These are phyloP conservation scores for Tothia fuscella DNA, from an alignment of 2,329 filamentous ascomycete species.

Conservation along the genomic window DNA sequence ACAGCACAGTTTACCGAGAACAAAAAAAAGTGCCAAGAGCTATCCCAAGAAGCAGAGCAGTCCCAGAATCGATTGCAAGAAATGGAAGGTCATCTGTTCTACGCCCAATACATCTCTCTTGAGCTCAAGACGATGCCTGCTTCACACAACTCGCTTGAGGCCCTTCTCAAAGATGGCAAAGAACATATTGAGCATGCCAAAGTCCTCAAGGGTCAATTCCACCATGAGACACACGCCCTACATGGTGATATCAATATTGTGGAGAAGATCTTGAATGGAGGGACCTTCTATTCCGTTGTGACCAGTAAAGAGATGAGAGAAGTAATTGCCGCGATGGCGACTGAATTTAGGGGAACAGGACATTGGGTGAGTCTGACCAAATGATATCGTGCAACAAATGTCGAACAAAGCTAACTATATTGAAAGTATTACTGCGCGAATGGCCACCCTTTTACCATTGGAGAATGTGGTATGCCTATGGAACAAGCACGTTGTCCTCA, in stretches of 20 bases:
- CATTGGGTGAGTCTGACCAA: slow-evolving; percentile 30
- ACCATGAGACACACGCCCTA: slow-evolving; percentile 23
- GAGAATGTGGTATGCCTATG: slow-evolving; percentile 57
- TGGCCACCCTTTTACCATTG: slow-evolving; percentile 44
- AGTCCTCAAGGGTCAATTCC: slow-evolving; percentile 16
- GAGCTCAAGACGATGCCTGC: slow-evolving; percentile 21
- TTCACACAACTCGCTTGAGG: slow-evolving; percentile 10
- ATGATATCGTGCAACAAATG: neutral
- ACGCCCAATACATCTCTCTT: slow-evolving; percentile 37
- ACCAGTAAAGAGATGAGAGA: slow-evolving; percentile 31
- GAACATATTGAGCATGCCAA: slow-evolving; percentile 19
- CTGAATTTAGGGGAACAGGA: slow-evolving; percentile 33
- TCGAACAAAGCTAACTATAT: slow-evolving; percentile 13
- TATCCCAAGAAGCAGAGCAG: slow-evolving; percentile 29
- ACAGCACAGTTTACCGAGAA: slow-evolving; percentile 23
- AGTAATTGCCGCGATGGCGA: slow-evolving; percentile 38
- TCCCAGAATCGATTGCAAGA: slow-evolving; percentile 31
- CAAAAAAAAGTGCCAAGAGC: slow-evolving; percentile 26
- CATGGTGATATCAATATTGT: slow-evolving; percentile 35
- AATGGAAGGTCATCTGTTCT: slow-evolving; percentile 40
- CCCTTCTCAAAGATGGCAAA: slow-evolving; percentile 12
- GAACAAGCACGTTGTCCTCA: slow-evolving; percentile 49
- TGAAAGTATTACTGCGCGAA: slow-evolving; percentile 28
- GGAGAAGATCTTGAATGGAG: slow-evolving; percentile 34
- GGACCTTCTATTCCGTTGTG: slow-evolving; percentile 35